Conservation (phyloP, 495 filamentous ascomycete genomes). For the Hypoxylon crocopeplum region DNA sequence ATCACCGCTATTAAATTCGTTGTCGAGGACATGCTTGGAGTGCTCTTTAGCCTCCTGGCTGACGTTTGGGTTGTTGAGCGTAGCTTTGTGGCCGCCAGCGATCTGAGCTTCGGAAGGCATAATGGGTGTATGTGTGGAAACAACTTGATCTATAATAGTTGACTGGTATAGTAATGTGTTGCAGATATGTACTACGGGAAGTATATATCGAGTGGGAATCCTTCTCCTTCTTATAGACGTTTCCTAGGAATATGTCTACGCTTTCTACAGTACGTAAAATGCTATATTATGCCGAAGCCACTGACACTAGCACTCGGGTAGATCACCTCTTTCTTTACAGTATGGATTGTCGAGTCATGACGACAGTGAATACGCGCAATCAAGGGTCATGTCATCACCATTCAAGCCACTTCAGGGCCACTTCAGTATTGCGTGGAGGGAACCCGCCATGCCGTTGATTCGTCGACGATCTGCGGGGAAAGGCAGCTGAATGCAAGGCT, state of each 20-base stretch:
- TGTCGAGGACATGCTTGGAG: conserved; percentile 49
- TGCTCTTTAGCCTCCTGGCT: conserved; percentile 46
- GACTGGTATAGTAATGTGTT: background rate
- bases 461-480: background rate
- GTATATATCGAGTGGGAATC: background rate
- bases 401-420: conserved; percentile 13
- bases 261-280: background rate
- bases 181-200: background rate
- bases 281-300: background rate
- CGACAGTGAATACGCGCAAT: conserved; percentile 16
- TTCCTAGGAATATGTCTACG: background rate
- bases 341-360: conserved; percentile 23
- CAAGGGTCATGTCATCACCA: conserved; percentile 21
- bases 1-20: conserved; percentile 49
- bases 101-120: conserved; percentile 48
- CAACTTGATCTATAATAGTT: background rate
- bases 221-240: conserved; percentile 15
- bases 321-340: background rate
- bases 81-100: conserved; percentile 58
- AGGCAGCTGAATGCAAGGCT: too few species aligned
- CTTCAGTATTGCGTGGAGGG: too few species aligned
- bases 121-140: background rate
- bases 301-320: background rate
- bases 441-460: background rate
- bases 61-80: conserved; percentile 55